These are phyloP conservation scores for Penstemon barbatus DNA, from an alignment of 257 asterid genomes.

Conservation along the genomic window DNA sequence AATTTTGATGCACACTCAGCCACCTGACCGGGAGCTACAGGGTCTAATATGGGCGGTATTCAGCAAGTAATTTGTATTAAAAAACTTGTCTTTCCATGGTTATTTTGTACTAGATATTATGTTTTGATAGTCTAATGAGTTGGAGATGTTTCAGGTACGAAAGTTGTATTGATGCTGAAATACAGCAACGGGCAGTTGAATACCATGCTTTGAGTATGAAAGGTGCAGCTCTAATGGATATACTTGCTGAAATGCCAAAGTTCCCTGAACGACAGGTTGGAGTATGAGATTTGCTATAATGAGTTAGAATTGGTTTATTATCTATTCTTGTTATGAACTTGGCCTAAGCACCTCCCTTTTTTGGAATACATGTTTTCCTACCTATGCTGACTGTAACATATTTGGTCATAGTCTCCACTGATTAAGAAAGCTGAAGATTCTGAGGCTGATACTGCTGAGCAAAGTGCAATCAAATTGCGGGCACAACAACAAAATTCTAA, in stretches of 20 bases:
- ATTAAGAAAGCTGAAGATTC: slow-evolving; percentile 83
- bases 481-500: slow-evolving; percentile 84
- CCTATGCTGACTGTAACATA: slow-evolving; percentile 22
- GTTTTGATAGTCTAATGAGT: slow-evolving; percentile 24
- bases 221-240: slow-evolving; percentile 83
- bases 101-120: slow-evolving; percentile 20
- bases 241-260: slow-evolving; percentile 97
- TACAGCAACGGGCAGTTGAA: slow-evolving; percentile 94
- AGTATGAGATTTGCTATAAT: slow-evolving; percentile 22
- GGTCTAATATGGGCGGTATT: slow-evolving; percentile 79
- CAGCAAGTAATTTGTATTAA: slow-evolving; percentile 53
- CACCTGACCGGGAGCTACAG: slow-evolving; percentile 81
- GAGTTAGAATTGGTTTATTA: slow-evolving; percentile 16
- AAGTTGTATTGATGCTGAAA: slow-evolving; percentile 90
- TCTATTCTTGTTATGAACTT: slow-evolving; percentile 14
- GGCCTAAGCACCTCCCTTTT: slow-evolving; percentile 16
- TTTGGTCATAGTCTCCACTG: slow-evolving; percentile 67
- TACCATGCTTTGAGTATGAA: slow-evolving; percentile 83
- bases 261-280: slow-evolving; percentile 93
- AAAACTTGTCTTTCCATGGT: slow-evolving; percentile 6
- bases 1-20: slow-evolving; percentile 91
- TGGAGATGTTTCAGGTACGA: slow-evolving; percentile 58
- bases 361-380: slow-evolving; percentile 12
- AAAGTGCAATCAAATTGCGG: slow-evolving; percentile 90
- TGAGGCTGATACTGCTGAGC: slow-evolving; percentile 96